Percentiles rank a stretch among this genome's conserved stretches.
phyloP scores from a whole-genome alignment of 1,139 yeast genomes.

The Kodamaea plutei region DNA sequence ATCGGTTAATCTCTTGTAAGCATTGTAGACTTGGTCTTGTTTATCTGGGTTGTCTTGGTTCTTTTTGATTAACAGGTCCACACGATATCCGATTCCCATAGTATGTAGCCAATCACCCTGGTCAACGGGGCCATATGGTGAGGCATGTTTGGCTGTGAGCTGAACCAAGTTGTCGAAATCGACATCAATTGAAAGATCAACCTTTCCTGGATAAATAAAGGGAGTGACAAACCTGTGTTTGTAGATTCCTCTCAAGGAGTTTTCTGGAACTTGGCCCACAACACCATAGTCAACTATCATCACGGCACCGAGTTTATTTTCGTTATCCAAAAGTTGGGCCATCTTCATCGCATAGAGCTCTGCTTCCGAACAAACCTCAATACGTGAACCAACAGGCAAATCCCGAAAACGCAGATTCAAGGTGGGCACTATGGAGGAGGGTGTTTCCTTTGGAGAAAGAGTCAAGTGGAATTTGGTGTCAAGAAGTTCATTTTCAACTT shows the following conservation, averaged over 20 bases:
- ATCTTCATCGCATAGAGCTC: constrained; percentile 49
- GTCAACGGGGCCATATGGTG: constrained; percentile 56
- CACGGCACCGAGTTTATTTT: constrained; percentile 53
- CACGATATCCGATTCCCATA: constrained; percentile 72
- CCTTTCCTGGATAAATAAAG: constrained; percentile 68
- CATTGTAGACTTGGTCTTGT: constrained; percentile 47
- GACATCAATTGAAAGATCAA: constrained; percentile 80
- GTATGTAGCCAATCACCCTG: constrained; percentile 81
- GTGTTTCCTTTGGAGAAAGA: constrained; percentile 57
- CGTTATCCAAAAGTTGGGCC: constrained; percentile 36
- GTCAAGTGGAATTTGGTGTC: constrained; percentile 56
- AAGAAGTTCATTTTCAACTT: constrained; percentile 14
- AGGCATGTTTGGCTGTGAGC: constrained; percentile 17
- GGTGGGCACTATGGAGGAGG: constrained; percentile 58
- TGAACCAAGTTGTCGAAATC: constrained; percentile 60
- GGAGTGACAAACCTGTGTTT: constrained; percentile 78
- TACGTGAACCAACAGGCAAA: constrained; percentile 53
- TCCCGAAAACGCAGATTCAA: constrained; percentile 49
- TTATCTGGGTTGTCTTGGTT: constrained; percentile 27
- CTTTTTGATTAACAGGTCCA: constrained; percentile 46
- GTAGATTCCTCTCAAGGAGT: constrained; percentile 69
- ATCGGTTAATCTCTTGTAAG: constrained; percentile 64
- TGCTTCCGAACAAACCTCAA: constrained; percentile 77
- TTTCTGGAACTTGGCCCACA: constrained; percentile 55
- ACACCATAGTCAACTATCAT: constrained; percentile 79